Conservation (phyloP, 2,329 filamentous ascomycete genomes). For the Nemania diffusa region DNA sequence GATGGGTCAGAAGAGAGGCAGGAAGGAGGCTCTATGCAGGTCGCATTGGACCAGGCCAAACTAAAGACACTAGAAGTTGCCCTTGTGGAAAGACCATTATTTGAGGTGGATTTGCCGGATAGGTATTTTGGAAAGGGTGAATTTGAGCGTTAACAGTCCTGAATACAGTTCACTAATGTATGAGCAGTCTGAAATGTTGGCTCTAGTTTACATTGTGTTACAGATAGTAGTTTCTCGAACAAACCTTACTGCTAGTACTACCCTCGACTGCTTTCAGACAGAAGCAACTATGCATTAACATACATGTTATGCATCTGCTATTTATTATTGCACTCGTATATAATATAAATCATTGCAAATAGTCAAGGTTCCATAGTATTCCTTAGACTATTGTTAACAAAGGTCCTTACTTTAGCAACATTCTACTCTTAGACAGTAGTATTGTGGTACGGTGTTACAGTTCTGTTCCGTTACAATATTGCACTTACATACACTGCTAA, state of each 20-base stretch:
- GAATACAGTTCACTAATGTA: constrained; percentile 16
- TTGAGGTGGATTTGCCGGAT: constrained; percentile 81
- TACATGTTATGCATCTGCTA: background rate
- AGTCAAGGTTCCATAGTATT: too few relatives aligned
- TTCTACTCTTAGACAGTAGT: too few relatives aligned
- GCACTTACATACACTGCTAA: background rate
- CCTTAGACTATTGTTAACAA: too few relatives aligned
- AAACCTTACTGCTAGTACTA: background rate
- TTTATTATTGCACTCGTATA: background rate
- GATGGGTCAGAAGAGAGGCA: constrained; percentile 48
- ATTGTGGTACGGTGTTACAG: too few relatives aligned
- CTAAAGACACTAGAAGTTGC: constrained; percentile 76
- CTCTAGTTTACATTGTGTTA: background rate
- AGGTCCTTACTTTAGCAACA: too few relatives aligned
- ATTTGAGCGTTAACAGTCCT: constrained; percentile 23
- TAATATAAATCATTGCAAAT: too few relatives aligned
- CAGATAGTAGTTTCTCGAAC: background rate
- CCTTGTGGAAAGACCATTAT: constrained; percentile 85
- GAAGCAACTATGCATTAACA: background rate
- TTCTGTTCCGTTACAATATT: too few relatives aligned
- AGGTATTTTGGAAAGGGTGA: constrained; percentile 72
- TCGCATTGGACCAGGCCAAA: constrained; percentile 20
- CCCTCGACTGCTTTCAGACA: background rate
- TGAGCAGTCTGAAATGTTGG: background rate
- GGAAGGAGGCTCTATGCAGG: constrained; percentile 30